phyloP scores from a whole-genome alignment of 2,329 filamentous ascomycete species.

The Tricladium varicosporioides region DNA sequence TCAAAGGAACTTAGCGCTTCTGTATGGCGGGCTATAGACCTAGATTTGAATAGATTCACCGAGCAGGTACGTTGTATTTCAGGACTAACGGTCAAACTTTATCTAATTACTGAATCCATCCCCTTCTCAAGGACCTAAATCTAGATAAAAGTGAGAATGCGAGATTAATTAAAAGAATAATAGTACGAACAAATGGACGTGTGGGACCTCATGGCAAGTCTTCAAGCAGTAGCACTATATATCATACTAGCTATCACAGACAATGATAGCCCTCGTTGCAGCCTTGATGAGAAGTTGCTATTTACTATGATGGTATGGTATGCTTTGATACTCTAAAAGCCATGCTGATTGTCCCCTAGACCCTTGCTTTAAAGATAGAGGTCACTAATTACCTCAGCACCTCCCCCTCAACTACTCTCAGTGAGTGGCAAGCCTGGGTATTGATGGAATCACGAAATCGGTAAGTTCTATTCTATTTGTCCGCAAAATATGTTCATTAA shows the following conservation, averaged over 20 bases:
- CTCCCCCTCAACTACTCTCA: too few species aligned
- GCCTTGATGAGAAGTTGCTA: conserved; percentile 1
- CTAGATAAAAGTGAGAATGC: too few species aligned
- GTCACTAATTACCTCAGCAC: too few species aligned
- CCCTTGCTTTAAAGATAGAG: too few species aligned
- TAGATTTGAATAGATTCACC: conserved; percentile 1
- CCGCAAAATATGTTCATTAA: neutral
- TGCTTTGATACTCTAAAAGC: too few species aligned
- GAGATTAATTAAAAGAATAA: too few species aligned
- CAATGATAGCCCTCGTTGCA: neutral
- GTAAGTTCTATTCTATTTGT: neutral
- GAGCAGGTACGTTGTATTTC: neutral
- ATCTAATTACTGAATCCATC: too few species aligned
- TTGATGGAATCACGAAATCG: conserved; percentile 3
- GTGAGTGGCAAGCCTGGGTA: conserved; percentile 6
- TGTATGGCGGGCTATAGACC: conserved; percentile 5
- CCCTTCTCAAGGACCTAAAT: too few species aligned
- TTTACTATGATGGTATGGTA: neutral
- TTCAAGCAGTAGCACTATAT: conserved; percentile 7
- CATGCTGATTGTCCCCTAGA: too few species aligned
- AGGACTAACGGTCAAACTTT: neutral
- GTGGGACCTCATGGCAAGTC: neutral
- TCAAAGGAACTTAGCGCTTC: neutral
- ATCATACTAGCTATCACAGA: conserved; percentile 4
- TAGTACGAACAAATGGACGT: neutral